Evolutionary conservation across 2,329 filamentous ascomycete species (phyloP).

Genomic region (Talaromyces sp.): DNA sequence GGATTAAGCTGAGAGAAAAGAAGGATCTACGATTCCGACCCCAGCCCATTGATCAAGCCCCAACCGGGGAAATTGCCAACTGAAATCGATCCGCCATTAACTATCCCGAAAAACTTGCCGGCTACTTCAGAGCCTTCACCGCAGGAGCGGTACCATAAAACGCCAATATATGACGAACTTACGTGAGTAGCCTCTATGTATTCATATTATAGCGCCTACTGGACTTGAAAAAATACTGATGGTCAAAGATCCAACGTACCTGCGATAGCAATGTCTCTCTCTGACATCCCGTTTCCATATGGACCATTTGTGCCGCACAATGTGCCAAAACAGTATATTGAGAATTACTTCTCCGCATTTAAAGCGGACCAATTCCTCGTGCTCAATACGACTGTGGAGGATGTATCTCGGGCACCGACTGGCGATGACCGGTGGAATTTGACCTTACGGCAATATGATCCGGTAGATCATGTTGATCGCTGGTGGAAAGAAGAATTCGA

Average conservation of each 20-base stretch:
- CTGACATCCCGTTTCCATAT: conserved; percentile 50
- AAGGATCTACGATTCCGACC: conserved; percentile 34
- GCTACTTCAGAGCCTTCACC: conserved; percentile 19
- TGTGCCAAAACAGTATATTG: conserved; percentile 53
- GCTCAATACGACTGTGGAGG: conserved; percentile 53
- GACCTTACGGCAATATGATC: conserved; percentile 39
- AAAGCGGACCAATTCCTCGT: conserved; percentile 44
- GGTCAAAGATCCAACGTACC: conserved; percentile 31
- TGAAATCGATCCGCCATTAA: conserved; percentile 27
- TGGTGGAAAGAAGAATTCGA: conserved; percentile 60
- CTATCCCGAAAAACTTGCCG: conserved; percentile 22
- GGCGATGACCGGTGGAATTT: conserved; percentile 46
- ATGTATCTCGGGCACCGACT: conserved; percentile 51
- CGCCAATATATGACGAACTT: conserved; percentile 31
- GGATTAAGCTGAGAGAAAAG: neutral
- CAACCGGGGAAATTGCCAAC: conserved; percentile 28
- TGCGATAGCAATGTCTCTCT: conserved; percentile 42
- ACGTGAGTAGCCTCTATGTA: conserved; percentile 19
- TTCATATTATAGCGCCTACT: neutral
- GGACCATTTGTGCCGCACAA: conserved; percentile 55
- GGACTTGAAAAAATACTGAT: neutral
- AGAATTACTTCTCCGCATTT: conserved; percentile 52
- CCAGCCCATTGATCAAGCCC: conserved; percentile 18
- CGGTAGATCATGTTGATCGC: conserved; percentile 37
- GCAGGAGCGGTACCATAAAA: conserved; percentile 29